These are phyloP conservation scores for Podospora pseudopauciseta DNA, from an alignment of 495 filamentous ascomycete species.

Conservation along the genomic window DNA sequence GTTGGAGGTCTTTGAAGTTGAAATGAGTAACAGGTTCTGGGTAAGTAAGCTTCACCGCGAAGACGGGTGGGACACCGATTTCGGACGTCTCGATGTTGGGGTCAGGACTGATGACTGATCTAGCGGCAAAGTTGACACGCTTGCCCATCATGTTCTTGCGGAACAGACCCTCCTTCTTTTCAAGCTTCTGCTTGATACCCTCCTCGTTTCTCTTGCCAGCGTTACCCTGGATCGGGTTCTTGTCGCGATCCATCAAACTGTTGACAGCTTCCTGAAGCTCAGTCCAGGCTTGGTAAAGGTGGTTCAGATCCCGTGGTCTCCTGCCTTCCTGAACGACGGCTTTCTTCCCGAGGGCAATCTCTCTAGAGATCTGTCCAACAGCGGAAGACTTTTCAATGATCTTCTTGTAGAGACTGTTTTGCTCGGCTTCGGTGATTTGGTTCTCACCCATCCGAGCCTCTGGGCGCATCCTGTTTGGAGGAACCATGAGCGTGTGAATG, in stretches of 20 bases:
- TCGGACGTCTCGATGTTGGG: conserved; percentile 98
- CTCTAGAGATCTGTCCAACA: conserved; percentile 71
- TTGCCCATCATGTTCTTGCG: conserved; percentile 99
- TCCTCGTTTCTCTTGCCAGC: conserved; percentile 68
- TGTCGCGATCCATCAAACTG: conserved; percentile 79
- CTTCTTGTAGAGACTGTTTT: conserved; percentile 78
- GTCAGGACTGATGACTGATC: conserved; percentile 97
- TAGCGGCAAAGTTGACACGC: conserved; percentile 96
- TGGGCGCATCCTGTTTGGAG: conserved; percentile 89
- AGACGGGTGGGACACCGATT: conserved; percentile 95
- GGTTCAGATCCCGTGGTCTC: conserved; percentile 38
- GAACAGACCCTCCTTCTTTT: conserved; percentile 98
- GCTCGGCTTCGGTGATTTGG: conserved; percentile 75
- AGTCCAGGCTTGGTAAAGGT: conserved; percentile 60
- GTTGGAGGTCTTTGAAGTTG: conserved; percentile 91
- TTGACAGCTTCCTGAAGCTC: conserved; percentile 88
- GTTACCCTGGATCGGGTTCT: conserved; percentile 71
- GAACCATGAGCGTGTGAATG: conserved; percentile 75
- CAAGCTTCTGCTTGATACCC: conserved; percentile 94
- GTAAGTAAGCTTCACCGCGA: conserved; percentile 93
- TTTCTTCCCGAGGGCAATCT: conserved; percentile 48
- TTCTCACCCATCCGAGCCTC: conserved; percentile 75
- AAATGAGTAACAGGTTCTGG: conserved; percentile 95
- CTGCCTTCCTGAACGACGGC: conserved; percentile 43
- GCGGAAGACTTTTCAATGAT: conserved; percentile 68